Evolutionary conservation across 495 filamentous ascomycete species (phyloP), one percentile per base, ranked within the genome.

Genomic region (Mytilinidion resinicola): DNA sequence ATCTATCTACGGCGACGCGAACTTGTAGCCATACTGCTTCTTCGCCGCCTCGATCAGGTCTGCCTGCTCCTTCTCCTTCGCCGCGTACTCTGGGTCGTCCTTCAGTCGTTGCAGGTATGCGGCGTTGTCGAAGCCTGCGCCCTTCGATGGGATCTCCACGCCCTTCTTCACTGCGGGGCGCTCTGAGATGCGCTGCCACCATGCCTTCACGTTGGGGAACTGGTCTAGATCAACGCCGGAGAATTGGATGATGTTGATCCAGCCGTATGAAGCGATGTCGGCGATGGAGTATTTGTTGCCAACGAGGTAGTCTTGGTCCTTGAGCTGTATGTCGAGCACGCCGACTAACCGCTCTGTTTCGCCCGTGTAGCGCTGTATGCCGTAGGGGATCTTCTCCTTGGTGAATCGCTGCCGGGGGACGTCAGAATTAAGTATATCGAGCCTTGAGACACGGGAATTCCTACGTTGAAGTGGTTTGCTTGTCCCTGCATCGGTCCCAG

Each of bases 401-500:
- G 69, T 57, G 42, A 68, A 58, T 21, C 70, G 66, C 57, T 65
- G 17, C 34, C 12, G 15, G 9, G 9, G n/a, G 19, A 20, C 37
- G 59, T 39, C 59, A 48, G 34, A 11, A 30, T 14, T 36, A 14
- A 3, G 9, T 4, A 14, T 20, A 1, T 35, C 1, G 11, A 9
- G 34, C 25, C 6, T 30, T 30, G 25, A 47, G 34, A 4, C 9
- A 14, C 2, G 30, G 6, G 17, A 19, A 7, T 4, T 48, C 56
- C 11, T 39, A 60, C 56, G 56, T 66, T 67, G 65, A 72, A 73
- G 53, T 73, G 70, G 54, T 72, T 72, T 1, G 67, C 66, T 50
- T 72, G 68, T 1, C 68, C 70, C 56, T 72, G 71, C 71, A 72
- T 72, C 3, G 71, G 71, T 17, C 71, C 71, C 1, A 73, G 53